Conservation (phyloP, 768 basidiomycete species). For the Suillus subluteus region DNA sequence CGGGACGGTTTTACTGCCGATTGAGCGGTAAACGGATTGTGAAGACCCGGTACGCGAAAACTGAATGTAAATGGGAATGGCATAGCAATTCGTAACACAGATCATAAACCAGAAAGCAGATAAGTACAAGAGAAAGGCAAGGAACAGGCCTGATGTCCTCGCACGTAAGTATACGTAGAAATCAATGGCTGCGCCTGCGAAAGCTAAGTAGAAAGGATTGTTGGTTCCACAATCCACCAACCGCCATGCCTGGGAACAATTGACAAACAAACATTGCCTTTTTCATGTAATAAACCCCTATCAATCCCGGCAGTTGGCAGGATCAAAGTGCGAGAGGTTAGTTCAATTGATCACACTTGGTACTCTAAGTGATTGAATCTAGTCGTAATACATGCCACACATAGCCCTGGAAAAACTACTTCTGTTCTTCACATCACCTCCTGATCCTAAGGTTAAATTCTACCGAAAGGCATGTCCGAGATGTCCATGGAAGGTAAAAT, state of each 20-base stretch:
- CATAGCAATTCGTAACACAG: constrained; percentile 38
- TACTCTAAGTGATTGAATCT: background rate
- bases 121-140: constrained; percentile 8
- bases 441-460: background rate
- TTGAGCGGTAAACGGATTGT: constrained; percentile 60
- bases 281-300: background rate
- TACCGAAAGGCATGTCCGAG: background rate
- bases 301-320: background rate
- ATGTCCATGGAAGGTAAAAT: background rate
- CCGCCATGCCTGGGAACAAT: background rate
- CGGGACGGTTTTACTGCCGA: constrained; percentile 29
- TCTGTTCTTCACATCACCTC: background rate
- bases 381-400: background rate
- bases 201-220: background rate
- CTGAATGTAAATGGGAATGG: constrained; percentile 76
- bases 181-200: background rate
- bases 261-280: background rate
- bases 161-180: background rate
- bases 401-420: background rate
- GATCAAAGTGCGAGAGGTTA: background rate
- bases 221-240: background rate
- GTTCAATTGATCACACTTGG: background rate
- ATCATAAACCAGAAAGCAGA: constrained; percentile 23
- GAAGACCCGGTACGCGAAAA: constrained; percentile 63
- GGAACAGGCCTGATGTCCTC: background rate